Base-by-base conservation (phyloP, 2,329 filamentous ascomycete species). In the Lasiodiplodia sp. region DNA sequence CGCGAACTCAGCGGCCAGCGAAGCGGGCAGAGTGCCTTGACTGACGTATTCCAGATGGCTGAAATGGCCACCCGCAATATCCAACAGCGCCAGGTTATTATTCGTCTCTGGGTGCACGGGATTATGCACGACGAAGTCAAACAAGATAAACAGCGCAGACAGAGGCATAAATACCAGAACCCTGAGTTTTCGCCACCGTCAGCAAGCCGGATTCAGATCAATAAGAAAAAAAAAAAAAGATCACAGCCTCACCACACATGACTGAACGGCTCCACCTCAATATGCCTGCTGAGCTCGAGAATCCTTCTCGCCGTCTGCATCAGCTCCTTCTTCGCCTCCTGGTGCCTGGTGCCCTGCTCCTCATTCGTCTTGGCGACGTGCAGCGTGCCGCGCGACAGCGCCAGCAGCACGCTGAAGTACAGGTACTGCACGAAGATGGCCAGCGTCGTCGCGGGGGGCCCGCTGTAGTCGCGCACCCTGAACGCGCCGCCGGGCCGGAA, bases 1-100 rank as follows among this genome's bases (percentile, higher is more conserved):
- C 0, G 57, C 57, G 8, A 62, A 62, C 21, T 49, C 40, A 7
- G 40, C 57, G 2, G 79, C 75, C 4, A 82, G 71, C 1, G 79
- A 81, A 0, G 75, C 75, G 0, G 79, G 81, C 0, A 84, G 70
- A 3, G 74, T 73, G 0, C 80, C 78, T 2, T 73, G 75, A 18
- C 80, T 81, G 11, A 77, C 77, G 64, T 77, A 80, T 69, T 83
- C 82, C 8, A 84, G 72, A 8, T 79, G 74, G 58, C 78, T 81
- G 55, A 84, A 84, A 69, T 84, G 80, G 1, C 80, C 82, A 8
- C 77, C 79, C 4, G 73, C 80, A 68, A 83, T 77, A 56, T 82
- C 82, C 11, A 84, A 73, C 0, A 82, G 73, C 2, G 78, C 75
- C 1, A 84, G 74, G 63, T 83, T 82, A 3, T 70, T 75, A 49